A percentile compares a stretch with the other conserved stretches of the same genome.
Evolutionary conservation across 495 filamentous ascomycete genomes (phyloP).

Genomic region (Aspergillus sclerotiicarbonarius): DNA sequence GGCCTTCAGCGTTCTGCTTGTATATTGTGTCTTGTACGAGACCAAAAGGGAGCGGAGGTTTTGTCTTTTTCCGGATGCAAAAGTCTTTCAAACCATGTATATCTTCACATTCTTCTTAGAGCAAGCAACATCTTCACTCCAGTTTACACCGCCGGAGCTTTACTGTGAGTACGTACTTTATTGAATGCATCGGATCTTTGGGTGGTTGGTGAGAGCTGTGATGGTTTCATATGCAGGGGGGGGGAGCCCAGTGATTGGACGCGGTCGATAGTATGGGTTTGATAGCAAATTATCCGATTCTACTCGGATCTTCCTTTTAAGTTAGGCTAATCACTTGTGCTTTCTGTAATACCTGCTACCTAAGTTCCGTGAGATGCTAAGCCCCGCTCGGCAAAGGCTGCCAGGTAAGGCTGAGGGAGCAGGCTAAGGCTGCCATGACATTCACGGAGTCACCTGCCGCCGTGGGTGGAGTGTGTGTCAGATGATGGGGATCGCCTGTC

Average conservation of each 20-base stretch:
- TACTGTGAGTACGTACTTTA: background rate
- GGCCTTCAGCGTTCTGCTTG: background rate
- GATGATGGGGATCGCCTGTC: constrained; percentile 15
- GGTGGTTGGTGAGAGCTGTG: too few species aligned
- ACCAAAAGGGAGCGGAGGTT: constrained; percentile 1
- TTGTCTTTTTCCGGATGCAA: constrained; percentile 1
- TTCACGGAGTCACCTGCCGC: constrained; percentile 18
- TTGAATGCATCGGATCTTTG: background rate
- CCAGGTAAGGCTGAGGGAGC: constrained; percentile 13
- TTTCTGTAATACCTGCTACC: background rate
- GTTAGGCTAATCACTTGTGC: background rate
- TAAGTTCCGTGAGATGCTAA: background rate
- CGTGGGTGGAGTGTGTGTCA: constrained; percentile 18
- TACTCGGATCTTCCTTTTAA: too few species aligned
- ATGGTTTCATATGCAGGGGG: too few species aligned
- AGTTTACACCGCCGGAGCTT: background rate
- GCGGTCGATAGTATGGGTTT: too few species aligned
- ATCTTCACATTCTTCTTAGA: background rate
- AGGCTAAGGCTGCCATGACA: constrained; percentile 9
- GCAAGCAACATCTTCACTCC: background rate
- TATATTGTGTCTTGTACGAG: background rate
- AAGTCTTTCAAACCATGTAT: background rate
- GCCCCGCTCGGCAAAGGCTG: background rate
- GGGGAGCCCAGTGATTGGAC: too few species aligned
- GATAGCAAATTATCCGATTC: too few species aligned